Evolutionary conservation across 345 rosid genomes (phyloP).

Genomic region (Populus nigra): DNA sequence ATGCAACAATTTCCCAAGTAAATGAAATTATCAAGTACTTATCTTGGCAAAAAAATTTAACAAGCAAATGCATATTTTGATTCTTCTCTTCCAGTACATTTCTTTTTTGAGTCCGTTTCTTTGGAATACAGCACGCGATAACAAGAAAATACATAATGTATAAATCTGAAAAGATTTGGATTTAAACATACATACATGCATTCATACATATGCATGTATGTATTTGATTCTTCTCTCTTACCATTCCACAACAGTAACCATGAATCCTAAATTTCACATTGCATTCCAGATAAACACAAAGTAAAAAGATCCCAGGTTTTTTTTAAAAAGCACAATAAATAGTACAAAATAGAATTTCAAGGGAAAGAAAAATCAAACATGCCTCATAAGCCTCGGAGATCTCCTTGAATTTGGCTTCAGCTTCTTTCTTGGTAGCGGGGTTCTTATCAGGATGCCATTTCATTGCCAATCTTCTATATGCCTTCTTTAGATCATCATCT

Average conservation of each 20-base stretch:
- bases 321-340: background rate
- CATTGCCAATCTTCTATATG: slow-evolving; percentile 87
- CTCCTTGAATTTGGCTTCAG: slow-evolving; percentile 93
- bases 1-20: background rate
- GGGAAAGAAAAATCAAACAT: slow-evolving; percentile 9
- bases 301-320: background rate
- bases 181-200: too few species aligned
- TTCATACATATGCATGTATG: too few species aligned
- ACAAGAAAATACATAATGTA: background rate
- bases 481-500: slow-evolving; percentile 88
- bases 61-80: background rate
- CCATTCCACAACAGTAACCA: background rate
- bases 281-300: background rate
- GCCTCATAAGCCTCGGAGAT: slow-evolving; percentile 97
- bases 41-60: background rate
- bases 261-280: background rate
- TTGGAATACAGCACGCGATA: background rate
- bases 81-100: background rate
- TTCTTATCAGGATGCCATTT: slow-evolving; percentile 99
- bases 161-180: background rate
- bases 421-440: slow-evolving; percentile 73
- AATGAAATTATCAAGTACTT: background rate
- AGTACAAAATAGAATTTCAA: background rate
- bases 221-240: background rate
- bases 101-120: background rate